Evolutionary conservation across 1,139 yeast genomes (phyloP).

Genomic region (Kurtzmaniella natalensis): DNA sequence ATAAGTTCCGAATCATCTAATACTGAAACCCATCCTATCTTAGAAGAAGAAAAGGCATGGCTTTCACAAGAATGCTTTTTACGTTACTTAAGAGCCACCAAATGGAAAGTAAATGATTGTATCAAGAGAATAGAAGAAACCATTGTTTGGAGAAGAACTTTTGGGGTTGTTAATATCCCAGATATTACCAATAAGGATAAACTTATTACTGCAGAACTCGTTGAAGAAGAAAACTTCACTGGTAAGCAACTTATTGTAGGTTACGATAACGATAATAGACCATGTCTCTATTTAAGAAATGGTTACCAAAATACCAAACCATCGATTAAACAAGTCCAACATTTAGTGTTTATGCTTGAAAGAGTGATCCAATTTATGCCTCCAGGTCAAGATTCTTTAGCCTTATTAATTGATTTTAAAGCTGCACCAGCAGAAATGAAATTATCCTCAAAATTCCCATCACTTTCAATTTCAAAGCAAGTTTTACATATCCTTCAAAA

Average conservation of each 20-base stretch:
- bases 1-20: conserved; percentile 17
- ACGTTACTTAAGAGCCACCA: conserved; percentile 85
- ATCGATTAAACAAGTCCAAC: conserved; percentile 85
- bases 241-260: conserved; percentile 91
- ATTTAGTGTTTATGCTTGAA: conserved; percentile 86
- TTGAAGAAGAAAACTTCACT: conserved; percentile 69
- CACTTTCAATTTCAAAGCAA: conserved; percentile 56
- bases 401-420: conserved; percentile 85
- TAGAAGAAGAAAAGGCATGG: conserved; percentile 77
- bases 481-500: conserved; percentile 86
- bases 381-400: conserved; percentile 88
- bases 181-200: conserved; percentile 35
- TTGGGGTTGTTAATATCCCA: conserved; percentile 69
- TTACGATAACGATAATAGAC: conserved; percentile 82
- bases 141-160: conserved; percentile 86
- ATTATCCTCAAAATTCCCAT: conserved; percentile 39
- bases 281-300: conserved; percentile 83
- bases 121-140: conserved; percentile 72
- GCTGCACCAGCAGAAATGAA: conserved; percentile 44
- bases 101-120: conserved; percentile 74
- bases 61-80: conserved; percentile 82
- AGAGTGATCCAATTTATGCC: conserved; percentile 92
- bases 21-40: conserved; percentile 19
- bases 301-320: conserved; percentile 93
- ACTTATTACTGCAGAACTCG: conserved; percentile 55